phyloP scores from a whole-genome alignment of 495 filamentous ascomycete genomes.

The Rostrohypoxylon terebratum region DNA sequence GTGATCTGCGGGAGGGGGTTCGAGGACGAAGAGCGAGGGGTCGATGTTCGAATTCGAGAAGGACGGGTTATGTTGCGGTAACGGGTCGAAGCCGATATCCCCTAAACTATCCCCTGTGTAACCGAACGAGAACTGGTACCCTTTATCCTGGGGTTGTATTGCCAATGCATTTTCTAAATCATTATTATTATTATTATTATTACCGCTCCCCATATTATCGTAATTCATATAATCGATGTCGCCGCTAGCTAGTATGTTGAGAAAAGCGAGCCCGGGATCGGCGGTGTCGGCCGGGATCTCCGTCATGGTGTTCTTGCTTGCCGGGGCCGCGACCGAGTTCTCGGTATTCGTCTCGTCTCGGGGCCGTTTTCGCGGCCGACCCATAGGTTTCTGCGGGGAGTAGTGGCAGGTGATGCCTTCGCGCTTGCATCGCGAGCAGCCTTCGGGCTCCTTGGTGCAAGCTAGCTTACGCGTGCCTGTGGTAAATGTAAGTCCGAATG shows the following conservation, averaged over 20 bases:
- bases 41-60: slow-evolving; percentile 42
- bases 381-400: slow-evolving; percentile 72
- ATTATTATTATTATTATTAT: not conserved
- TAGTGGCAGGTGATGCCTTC: slow-evolving; percentile 68
- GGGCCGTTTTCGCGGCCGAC: slow-evolving; percentile 67
- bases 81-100: slow-evolving; percentile 40
- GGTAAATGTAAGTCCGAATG: slow-evolving; percentile 43
- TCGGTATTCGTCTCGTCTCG: slow-evolving; percentile 51
- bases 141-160: slow-evolving; percentile 5
- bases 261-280: slow-evolving; percentile 41
- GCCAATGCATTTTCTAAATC: too few species aligned
- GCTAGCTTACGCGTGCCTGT: slow-evolving; percentile 70
- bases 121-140: slow-evolving; percentile 34
- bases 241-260: slow-evolving; percentile 25
- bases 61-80: slow-evolving; percentile 24
- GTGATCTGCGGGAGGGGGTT: slow-evolving; percentile 32
- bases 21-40: slow-evolving; percentile 37
- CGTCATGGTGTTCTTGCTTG: slow-evolving; percentile 46
- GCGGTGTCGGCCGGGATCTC: slow-evolving; percentile 38
- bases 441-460: slow-evolving; percentile 67
- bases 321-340: slow-evolving; percentile 13
- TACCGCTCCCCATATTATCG: not conserved
- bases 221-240: slow-evolving; percentile 27
- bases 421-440: slow-evolving; percentile 66
- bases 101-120: slow-evolving; percentile 35